Evolutionary conservation across 495 filamentous ascomycete genomes (phyloP).

Genomic region (Daldinia vernicosa): DNA sequence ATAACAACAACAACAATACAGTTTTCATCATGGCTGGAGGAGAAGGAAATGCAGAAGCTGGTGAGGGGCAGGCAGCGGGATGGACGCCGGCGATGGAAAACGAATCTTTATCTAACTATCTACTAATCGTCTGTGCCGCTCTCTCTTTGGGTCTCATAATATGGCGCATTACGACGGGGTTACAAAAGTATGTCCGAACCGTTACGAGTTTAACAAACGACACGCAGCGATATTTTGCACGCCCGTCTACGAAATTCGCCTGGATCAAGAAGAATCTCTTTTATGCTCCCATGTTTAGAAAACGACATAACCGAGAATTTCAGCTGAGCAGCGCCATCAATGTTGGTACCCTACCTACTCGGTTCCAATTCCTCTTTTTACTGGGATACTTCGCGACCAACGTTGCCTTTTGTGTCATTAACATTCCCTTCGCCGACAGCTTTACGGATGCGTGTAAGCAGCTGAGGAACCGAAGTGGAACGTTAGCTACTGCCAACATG

Average conservation of each 20-base stretch:
- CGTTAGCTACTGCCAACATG: constrained; percentile 86
- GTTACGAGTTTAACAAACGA: constrained; percentile 75
- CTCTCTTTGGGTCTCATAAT: constrained; percentile 53
- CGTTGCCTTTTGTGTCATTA: constrained; percentile 78
- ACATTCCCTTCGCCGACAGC: constrained; percentile 73
- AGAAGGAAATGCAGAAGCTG: constrained; percentile 16
- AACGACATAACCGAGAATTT: constrained; percentile 88
- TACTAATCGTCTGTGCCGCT: constrained; percentile 57
- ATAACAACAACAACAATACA: not conserved
- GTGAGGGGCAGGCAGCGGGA: constrained; percentile 44
- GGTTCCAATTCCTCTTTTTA: constrained; percentile 83
- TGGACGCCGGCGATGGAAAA: constrained; percentile 52
- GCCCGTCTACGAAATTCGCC: constrained; percentile 62
- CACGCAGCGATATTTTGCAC: constrained; percentile 65
- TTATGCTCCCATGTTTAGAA: constrained; percentile 81
- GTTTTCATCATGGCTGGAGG: constrained; percentile 29
- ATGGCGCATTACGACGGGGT: constrained; percentile 61
- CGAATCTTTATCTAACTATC: constrained; percentile 56
- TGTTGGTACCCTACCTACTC: constrained; percentile 86
- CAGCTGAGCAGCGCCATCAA: constrained; percentile 86
- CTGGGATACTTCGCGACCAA: constrained; percentile 77
- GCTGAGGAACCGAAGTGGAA: constrained; percentile 84
- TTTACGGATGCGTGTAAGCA: constrained; percentile 51
- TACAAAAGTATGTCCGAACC: constrained; percentile 76
- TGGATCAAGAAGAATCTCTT: constrained; percentile 82